Conservation (phyloP, 1,139 yeast species). For the Yamadazyma trypodendri region DNA sequence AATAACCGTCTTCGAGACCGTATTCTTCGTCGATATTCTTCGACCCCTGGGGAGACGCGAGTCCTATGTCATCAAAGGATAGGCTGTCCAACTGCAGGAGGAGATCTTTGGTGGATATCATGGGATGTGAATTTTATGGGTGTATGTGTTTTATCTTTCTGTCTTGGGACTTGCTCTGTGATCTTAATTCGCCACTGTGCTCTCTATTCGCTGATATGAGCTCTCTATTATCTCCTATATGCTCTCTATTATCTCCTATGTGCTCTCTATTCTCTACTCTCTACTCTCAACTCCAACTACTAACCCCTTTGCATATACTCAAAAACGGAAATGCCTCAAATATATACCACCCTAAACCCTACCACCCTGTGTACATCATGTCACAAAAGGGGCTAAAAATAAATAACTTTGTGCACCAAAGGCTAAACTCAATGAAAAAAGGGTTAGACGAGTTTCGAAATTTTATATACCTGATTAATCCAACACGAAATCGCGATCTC, state of each 20-base stretch:
- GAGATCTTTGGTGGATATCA: background rate
- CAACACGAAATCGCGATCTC: background rate
- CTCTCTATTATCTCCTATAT: too few relatives aligned
- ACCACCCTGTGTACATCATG: too few relatives aligned
- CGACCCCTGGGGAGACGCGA: background rate
- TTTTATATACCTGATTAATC: background rate
- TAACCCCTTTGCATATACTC: too few relatives aligned
- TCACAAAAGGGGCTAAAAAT: background rate
- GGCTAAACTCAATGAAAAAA: background rate
- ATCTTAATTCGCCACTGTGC: too few relatives aligned
- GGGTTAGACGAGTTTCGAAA: background rate
- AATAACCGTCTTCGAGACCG: conserved; percentile 2
- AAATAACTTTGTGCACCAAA: background rate
- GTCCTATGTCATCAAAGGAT: background rate
- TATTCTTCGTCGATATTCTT: background rate
- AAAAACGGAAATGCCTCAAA: background rate
- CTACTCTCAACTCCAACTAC: too few relatives aligned
- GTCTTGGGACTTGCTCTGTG: too few relatives aligned
- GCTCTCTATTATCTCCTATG: too few relatives aligned
- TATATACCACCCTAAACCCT: background rate
- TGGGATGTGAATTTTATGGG: too few relatives aligned
- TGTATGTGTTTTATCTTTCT: too few relatives aligned
- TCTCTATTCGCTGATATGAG: too few relatives aligned
- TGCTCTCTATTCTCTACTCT: too few relatives aligned
- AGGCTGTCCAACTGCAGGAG: conserved; percentile 2